A percentile compares a stretch with the other conserved stretches of the same genome.
phyloP scores from a whole-genome alignment of 768 basidiomycete genomes.

The Boletus fagicola region DNA sequence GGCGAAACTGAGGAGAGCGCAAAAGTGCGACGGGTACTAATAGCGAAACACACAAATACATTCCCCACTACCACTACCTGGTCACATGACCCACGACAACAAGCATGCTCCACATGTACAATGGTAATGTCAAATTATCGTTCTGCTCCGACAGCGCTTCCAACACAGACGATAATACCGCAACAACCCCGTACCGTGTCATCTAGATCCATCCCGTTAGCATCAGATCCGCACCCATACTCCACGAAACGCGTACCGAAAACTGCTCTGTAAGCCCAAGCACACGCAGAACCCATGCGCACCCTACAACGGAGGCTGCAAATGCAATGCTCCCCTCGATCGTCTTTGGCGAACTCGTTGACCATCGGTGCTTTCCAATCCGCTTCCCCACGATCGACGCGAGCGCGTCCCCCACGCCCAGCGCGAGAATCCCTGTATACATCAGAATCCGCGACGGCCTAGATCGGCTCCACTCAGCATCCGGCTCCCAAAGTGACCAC shows the following conservation, averaged over 20 bases:
- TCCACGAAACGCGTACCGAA: constrained; percentile 53
- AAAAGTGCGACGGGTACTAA: neutral
- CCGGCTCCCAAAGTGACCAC: neutral
- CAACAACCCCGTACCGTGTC: constrained; percentile 60
- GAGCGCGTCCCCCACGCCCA: constrained; percentile 93
- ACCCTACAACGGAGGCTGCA: constrained; percentile 61
- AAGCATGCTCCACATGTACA: constrained; percentile 92
- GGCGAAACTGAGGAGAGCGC: too few relatives aligned
- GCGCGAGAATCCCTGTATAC: constrained; percentile 83
- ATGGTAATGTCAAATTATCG: constrained; percentile 94
- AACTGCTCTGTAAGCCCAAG: constrained; percentile 70
- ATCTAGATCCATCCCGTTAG: constrained; percentile 47
- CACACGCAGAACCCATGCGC: constrained; percentile 69
- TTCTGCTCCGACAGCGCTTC: constrained; percentile 96
- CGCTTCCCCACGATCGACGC: constrained; percentile 92
- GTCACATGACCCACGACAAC: constrained; percentile 49
- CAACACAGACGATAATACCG: constrained; percentile 65
- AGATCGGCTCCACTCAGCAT: constrained; percentile 9
- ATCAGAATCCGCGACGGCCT: constrained; percentile 52
- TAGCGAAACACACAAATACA: neutral
- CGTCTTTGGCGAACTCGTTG: constrained; percentile 79
- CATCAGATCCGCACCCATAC: constrained; percentile 2
- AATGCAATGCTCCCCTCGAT: constrained; percentile 90
- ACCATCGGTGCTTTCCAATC: constrained; percentile 81
- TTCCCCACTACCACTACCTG: constrained; percentile 23